These are phyloP conservation scores for Penicillium samsonianum DNA, from an alignment of 495 filamentous ascomycete genomes.

Conservation along the genomic window DNA sequence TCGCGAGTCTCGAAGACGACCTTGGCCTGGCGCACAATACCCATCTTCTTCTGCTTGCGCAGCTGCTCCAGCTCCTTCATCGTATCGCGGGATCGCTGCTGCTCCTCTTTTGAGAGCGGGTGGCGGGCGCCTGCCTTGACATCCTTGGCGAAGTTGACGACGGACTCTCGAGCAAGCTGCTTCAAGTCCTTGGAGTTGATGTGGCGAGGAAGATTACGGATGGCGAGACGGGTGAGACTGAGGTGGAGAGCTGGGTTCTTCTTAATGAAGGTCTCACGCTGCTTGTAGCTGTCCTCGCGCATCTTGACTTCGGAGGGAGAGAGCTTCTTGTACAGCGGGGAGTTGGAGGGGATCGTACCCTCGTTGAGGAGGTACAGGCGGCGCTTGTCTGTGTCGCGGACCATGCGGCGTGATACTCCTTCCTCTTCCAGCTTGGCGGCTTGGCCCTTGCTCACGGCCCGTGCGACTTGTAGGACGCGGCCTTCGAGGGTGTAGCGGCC, in stretches of 20 bases:
- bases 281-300: conserved; percentile 82
- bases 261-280: conserved; percentile 86
- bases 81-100: conserved; percentile 71
- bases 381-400: conserved; percentile 85
- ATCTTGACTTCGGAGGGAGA: conserved; percentile 80
- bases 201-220: conserved; percentile 88
- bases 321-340: conserved; percentile 72
- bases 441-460: conserved; percentile 78
- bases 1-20: conserved; percentile 85
- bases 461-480: conserved; percentile 78
- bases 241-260: conserved; percentile 87
- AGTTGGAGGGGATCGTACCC: conserved; percentile 72
- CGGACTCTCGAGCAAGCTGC: conserved; percentile 80
- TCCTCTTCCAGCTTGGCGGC: conserved; percentile 73
- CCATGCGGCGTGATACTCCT: conserved; percentile 61
- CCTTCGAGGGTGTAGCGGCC: conserved; percentile 89
- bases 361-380: conserved; percentile 86
- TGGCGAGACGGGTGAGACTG: conserved; percentile 85
- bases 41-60: conserved; percentile 80
- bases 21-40: conserved; percentile 93
- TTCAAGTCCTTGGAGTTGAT: conserved; percentile 89
- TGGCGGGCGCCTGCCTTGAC: conserved; percentile 71
- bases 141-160: conserved; percentile 91
- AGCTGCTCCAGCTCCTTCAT: conserved; percentile 75
- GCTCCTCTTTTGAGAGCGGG: conserved; percentile 84